A percentile compares a stretch with the other conserved stretches of the same genome.
phyloP scores from a whole-genome alignment of 352 stramenopile genomes.

The Phytopythium vexans region DNA sequence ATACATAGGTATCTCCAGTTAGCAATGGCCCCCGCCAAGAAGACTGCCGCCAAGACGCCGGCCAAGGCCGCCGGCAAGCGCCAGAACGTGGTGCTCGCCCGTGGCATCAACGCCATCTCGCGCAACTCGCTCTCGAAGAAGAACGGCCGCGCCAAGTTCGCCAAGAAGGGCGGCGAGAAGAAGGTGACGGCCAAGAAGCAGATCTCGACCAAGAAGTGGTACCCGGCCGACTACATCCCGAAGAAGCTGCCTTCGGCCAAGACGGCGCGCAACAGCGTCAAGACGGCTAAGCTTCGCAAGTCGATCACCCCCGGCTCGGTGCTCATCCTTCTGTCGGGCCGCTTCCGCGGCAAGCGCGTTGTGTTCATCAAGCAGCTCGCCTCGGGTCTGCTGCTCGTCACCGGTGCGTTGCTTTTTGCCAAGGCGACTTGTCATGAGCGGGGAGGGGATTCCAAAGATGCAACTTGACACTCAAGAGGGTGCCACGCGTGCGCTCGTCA shows the following conservation, averaged over 20 bases:
- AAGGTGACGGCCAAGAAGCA: constrained; percentile 54
- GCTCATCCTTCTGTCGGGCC: constrained; percentile 96
- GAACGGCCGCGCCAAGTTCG: constrained; percentile 59
- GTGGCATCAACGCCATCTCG: constrained; percentile 79
- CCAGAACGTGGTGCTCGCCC: constrained; percentile 70
- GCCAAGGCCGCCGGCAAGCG: constrained; percentile 41
- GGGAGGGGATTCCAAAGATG: constrained; percentile 52
- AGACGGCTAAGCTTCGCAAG: constrained; percentile 92
- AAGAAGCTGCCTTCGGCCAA: constrained; percentile 63
- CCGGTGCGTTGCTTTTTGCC: constrained; percentile 51
- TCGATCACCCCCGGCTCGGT: constrained; percentile 97
- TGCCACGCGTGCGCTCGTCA: too few species aligned
- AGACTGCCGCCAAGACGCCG: constrained; percentile 26
- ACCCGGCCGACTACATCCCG: constrained; percentile 65
- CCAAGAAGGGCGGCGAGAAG: constrained; percentile 62
- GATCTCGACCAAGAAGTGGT: constrained; percentile 65
- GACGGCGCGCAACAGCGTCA: constrained; percentile 71
- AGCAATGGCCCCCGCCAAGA: constrained; percentile 5
- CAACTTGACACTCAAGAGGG: constrained; percentile 65
- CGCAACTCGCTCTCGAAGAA: constrained; percentile 54
- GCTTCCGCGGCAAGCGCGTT: constrained; percentile 97
- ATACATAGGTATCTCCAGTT: constrained; percentile 45
- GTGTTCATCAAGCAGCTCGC: constrained; percentile 97
- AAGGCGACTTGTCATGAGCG: too few species aligned
- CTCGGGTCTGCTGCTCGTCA: constrained; percentile 96